Conservation (phyloP, 768 basidiomycete genomes). For the Candolleomyces efflorescens region DNA sequence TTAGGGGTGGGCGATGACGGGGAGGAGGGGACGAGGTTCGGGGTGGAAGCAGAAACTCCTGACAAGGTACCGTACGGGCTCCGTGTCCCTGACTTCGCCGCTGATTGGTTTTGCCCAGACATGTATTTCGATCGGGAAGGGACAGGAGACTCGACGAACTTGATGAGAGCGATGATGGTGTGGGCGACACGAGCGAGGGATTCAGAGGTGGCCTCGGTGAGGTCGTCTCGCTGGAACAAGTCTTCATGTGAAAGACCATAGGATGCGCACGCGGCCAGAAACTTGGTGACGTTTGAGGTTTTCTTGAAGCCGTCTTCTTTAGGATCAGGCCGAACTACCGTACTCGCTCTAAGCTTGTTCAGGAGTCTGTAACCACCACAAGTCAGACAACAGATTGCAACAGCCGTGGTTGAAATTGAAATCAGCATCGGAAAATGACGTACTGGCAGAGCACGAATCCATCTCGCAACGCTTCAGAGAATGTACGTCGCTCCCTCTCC, state of each 20-base stretch:
- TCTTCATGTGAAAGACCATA: conserved; percentile 61
- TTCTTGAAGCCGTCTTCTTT: conserved; percentile 64
- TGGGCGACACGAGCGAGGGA: conserved; percentile 67
- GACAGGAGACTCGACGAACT: conserved; percentile 53
- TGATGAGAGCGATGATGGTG: conserved; percentile 67
- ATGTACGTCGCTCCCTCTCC: conserved; percentile 70
- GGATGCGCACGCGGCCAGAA: conserved; percentile 69
- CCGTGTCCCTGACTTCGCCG: background rate
- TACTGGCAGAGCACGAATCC: conserved; percentile 90
- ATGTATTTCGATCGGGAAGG: conserved; percentile 43
- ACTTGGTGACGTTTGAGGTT: conserved; percentile 71
- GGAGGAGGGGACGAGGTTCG: conserved; percentile 43
- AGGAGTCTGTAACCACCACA: conserved; percentile 50
- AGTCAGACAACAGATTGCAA: conserved; percentile 2
- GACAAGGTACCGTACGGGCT: conserved; percentile 22
- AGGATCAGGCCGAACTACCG: conserved; percentile 57
- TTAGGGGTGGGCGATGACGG: conserved; percentile 32
- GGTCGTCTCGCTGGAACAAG: conserved; percentile 64
- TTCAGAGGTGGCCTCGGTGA: conserved; percentile 57
- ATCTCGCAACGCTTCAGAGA: conserved; percentile 74
- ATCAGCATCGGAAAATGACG: conserved; percentile 32
- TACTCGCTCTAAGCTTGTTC: conserved; percentile 68
- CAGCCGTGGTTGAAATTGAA: background rate
- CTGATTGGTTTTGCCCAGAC: conserved; percentile 33
- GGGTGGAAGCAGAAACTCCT: conserved; percentile 56